A percentile compares a stretch with the other conserved stretches of the same genome.
These are phyloP conservation scores for Microdochium trichocladiopsis DNA, from an alignment of 2,329 filamentous ascomycete species.

Conservation along the genomic window DNA sequence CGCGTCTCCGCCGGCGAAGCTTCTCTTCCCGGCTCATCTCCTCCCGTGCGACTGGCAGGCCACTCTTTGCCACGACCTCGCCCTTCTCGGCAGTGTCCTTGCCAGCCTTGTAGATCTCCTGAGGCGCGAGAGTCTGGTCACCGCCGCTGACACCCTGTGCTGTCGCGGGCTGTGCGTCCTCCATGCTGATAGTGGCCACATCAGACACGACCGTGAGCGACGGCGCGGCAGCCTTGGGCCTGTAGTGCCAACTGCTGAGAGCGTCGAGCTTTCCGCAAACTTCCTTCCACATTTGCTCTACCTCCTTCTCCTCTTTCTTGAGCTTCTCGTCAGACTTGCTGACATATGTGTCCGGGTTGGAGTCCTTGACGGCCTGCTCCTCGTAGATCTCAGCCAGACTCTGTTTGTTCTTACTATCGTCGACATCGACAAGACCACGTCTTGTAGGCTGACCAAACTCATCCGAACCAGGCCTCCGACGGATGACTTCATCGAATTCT, in stretches of 20 bases:
- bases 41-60: constrained; percentile 69
- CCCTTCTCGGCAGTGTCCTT: constrained; percentile 55
- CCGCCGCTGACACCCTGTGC: constrained; percentile 64
- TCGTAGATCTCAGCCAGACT: constrained; percentile 91
- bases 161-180: constrained; percentile 85
- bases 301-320: constrained; percentile 74
- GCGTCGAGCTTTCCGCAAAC: constrained; percentile 77
- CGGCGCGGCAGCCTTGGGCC: constrained; percentile 77
- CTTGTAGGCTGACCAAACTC: constrained; percentile 53
- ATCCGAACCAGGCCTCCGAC: constrained; percentile 69
- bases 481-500: constrained; percentile 87
- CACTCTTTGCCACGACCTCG: constrained; percentile 71
- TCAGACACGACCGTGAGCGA: constrained; percentile 82
- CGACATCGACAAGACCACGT: constrained; percentile 71
- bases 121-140: constrained; percentile 76
- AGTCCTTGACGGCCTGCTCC: constrained; percentile 75
- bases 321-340: constrained; percentile 78
- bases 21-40: constrained; percentile 90
- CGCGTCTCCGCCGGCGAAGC: constrained; percentile 63
- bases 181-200: constrained; percentile 87
- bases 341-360: constrained; percentile 72
- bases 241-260: constrained; percentile 91
- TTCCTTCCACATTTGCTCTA: constrained; percentile 76
- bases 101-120: constrained; percentile 85
- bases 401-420: constrained; percentile 82